Evolutionary conservation across 768 basidiomycete genomes (phyloP), one percentile per base, ranked within the genome.

Genomic region (Clathrus columnatus): DNA sequence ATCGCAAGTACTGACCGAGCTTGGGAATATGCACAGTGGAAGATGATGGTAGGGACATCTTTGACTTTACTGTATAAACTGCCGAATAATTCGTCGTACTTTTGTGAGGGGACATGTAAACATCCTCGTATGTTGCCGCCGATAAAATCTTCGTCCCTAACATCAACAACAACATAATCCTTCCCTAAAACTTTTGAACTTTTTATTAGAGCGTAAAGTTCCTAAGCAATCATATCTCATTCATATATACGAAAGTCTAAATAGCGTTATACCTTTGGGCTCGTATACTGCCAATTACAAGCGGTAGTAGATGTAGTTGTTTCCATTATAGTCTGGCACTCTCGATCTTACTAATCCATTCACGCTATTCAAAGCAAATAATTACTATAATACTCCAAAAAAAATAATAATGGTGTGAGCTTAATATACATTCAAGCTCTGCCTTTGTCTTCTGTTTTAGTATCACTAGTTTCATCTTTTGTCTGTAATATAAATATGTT

Each of bases 11-110:
- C 84, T 44, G 61, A 89, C 89, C 90, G 77, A 30, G 78, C 73
- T 69, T 91, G 89, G 7, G 87, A 89, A 50, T 85, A 70, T 2
- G 78, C 75, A 63, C 90, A 91, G 63, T 91, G 90, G 64, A 92
- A 92, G 48, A 92, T 72, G 17, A 91, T 70, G 17, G 75, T 66
- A 16, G 80, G 78, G 4, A 88, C 71, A 32, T 78, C 73, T 65
- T 84, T 84, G 10, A 80, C 80, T 51, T 80, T 69, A 62, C 72
- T 69, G 27, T 89, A 74, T 23, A 91, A 74, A 1, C 70, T 66
- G 62, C 84, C 75, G 27, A 90, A 80, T 20, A 69, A 74, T 50
- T 65, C 69, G 30, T 77, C 65, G 67, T 91, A 89, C 48, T 73
- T 73, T 26, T 65, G 58, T 7, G 86, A 86, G 1, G 90, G 90